phyloP scores from a whole-genome alignment of 129 eudicot genomes.

The Lactuca sativa region DNA sequence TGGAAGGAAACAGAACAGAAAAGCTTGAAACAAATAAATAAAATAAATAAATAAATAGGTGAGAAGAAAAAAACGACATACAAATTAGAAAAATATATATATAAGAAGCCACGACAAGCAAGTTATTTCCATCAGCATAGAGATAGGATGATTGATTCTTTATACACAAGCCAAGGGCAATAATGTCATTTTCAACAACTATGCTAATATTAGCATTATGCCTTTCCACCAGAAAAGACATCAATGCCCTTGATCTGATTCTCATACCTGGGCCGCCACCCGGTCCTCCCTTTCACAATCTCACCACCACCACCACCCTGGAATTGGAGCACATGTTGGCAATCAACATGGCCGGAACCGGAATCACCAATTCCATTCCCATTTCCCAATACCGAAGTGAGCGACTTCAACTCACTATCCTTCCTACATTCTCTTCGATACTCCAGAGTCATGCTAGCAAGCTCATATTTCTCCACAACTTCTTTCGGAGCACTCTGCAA shows the following conservation, averaged over 20 bases:
- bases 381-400: slow-evolving; percentile 47
- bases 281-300: slow-evolving; percentile 78
- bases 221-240: slow-evolving; percentile 49
- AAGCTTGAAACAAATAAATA: not conserved
- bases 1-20: not conserved
- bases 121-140: slow-evolving; percentile 24
- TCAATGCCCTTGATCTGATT: slow-evolving; percentile 35
- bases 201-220: slow-evolving; percentile 1
- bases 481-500: slow-evolving; percentile 79
- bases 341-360: slow-evolving; percentile 50
- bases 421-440: slow-evolving; percentile 89
- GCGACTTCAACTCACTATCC: slow-evolving; percentile 92
- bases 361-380: slow-evolving; percentile 22
- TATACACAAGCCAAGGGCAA: slow-evolving; percentile 35
- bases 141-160: slow-evolving; percentile 31
- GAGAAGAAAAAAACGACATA: not conserved
- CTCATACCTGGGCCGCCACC: slow-evolving; percentile 71
- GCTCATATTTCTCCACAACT: slow-evolving; percentile 80
- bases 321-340: slow-evolving; percentile 79
- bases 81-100: not conserved
- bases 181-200: slow-evolving; percentile 12
- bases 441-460: slow-evolving; percentile 85
- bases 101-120: slow-evolving; percentile 16
- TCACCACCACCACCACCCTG: slow-evolving; percentile 61
- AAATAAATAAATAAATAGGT: slow-evolving; percentile 10